These are phyloP conservation scores for Petunia secreta DNA, from an alignment of 257 asterid species.

Conservation along the genomic window DNA sequence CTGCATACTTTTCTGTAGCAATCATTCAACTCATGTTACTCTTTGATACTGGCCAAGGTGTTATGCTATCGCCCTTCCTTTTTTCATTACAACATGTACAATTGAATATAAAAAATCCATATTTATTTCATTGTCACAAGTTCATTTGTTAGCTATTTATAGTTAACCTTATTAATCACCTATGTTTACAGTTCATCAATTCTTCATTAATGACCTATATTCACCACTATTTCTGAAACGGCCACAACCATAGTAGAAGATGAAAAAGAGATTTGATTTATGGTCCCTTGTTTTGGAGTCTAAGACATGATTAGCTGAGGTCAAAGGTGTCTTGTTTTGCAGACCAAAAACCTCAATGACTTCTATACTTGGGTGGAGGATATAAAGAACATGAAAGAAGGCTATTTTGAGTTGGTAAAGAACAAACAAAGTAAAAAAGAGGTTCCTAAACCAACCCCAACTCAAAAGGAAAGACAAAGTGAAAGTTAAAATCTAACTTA, in stretches of 20 bases:
- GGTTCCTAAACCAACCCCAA: constrained; percentile 14
- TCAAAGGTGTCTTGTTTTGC: neutral
- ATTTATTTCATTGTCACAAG: neutral
- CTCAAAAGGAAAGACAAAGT: constrained; percentile 7
- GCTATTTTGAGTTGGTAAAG: neutral
- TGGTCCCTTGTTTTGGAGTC: neutral
- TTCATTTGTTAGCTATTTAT: neutral
- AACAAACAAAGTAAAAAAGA: neutral
- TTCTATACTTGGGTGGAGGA: neutral
- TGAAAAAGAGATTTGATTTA: neutral
- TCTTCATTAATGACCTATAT: neutral
- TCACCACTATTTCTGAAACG: too few species aligned
- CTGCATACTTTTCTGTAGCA: neutral
- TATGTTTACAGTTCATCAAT: neutral
- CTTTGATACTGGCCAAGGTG: neutral
- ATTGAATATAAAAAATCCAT: neutral
- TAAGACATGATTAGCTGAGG: neutral
- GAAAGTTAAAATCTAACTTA: constrained; percentile 11
- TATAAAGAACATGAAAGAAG: neutral
- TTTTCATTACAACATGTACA: neutral
- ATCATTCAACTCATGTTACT: constrained; percentile 8
- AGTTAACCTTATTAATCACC: neutral
- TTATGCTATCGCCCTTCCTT: neutral
- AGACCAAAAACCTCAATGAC: neutral
- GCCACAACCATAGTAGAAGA: neutral